Base-by-base conservation (phyloP, 2,329 filamentous ascomycete genomes). In the Ceratocystis alfenasii region DNA sequence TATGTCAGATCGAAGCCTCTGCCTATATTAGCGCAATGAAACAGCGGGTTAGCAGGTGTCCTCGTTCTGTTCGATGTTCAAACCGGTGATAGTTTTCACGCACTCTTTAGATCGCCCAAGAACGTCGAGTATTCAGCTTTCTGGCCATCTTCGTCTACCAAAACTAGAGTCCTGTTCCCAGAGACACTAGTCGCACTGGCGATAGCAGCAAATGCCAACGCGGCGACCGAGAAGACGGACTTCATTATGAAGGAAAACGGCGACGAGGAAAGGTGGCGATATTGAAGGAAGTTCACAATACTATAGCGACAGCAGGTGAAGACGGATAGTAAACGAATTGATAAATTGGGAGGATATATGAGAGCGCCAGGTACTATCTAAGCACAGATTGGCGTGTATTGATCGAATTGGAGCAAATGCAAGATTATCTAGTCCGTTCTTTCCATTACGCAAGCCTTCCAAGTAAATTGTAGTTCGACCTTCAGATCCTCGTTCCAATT, bases 81-180 rank as follows among this genome's bases (percentile, higher is more conserved):
- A 25, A 25, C 45, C 5, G 60, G 60, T 44, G 22, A 41, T 44
- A 1, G 30, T 22, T 25, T 41, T 6, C 8, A 74, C 80, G 73
- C 79, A 89, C 89, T 80, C 74, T 84, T 80, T 68, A 94, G 75
- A 73, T 91, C 88, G 66, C 81, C 82, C 69, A 91, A 79, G 75
- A 97, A 93, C 72, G 86, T 87, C 67, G 88, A 89, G 77, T 96
- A 99, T 70, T 83, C 83, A 71, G 83, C 83, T 80, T 92, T 90
- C 73, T 96, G 90, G 12, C 83, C 81, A 69, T 85, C 80, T 71
- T 95, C 88, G 72, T 97, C 93, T 64, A 96, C 77, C 67, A 99
- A 83, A 68, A 95, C 91, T 72, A 99, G 80, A 76, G 97, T 77
- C 74, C 90, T 84, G 75, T 83, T 84, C 68, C 93, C 94, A 62